Percentiles rank a stretch among this genome's conserved stretches.
These are phyloP conservation scores for Pseudoperonospora humuli DNA, from an alignment of 352 stramenopile genomes.

Conservation along the genomic window DNA sequence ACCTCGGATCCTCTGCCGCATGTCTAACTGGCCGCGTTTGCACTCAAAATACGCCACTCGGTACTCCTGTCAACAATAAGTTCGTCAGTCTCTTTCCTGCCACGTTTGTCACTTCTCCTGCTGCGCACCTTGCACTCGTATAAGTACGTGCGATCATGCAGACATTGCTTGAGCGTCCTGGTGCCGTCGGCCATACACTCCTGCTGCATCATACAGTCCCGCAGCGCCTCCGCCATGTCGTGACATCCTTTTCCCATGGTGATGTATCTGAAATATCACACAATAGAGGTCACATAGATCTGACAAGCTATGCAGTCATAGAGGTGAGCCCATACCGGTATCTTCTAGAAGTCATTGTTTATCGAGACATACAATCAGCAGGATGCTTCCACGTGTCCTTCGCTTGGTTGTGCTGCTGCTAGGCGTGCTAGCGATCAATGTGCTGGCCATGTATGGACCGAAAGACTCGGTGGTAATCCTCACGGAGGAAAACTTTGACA, in stretches of 20 bases:
- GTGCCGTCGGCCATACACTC: constrained; percentile 75
- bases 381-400: constrained; percentile 29
- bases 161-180: constrained; percentile 68
- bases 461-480: constrained; percentile 61
- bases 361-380: no score
- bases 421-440: constrained; percentile 4
- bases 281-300: no score
- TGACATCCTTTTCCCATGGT: constrained; percentile 78
- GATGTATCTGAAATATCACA: no score
- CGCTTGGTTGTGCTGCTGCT: constrained; percentile 10
- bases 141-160: constrained; percentile 51
- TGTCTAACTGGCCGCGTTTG: constrained; percentile 76
- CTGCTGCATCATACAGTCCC: constrained; percentile 70
- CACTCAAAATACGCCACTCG: constrained; percentile 81
- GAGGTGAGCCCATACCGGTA: no score
- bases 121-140: constrained; percentile 58
- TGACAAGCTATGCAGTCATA: no score
- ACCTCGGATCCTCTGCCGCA: constrained; percentile 73
- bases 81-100: background rate
- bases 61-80: constrained; percentile 37
- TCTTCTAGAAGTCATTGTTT: no score
- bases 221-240: constrained; percentile 73
- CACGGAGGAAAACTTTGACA: constrained; percentile 80
- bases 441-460: constrained; percentile 34
- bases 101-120: background rate